Evolutionary conservation across 2,329 filamentous ascomycete species (phyloP).

Genomic region (Dothiorella sarmentorum): DNA sequence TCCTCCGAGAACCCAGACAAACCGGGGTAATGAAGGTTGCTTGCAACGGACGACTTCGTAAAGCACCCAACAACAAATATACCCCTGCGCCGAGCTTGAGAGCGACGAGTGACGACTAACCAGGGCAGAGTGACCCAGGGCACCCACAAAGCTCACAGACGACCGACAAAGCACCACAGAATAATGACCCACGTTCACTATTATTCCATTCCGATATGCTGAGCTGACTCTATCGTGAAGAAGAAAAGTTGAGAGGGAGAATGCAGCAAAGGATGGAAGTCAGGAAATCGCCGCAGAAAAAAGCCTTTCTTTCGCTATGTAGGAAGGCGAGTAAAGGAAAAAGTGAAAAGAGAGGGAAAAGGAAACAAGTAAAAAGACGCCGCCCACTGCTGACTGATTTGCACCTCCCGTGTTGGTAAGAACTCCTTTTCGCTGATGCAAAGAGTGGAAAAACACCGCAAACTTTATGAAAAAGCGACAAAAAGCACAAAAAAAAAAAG

Average conservation of each 20-base stretch:
- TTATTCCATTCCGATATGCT: neutral
- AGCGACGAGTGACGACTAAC: no score
- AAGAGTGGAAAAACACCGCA: neutral
- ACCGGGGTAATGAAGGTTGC: neutral
- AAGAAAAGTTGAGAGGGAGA: neutral
- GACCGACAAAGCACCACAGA: neutral
- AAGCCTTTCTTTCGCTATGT: neutral
- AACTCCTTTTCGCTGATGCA: conserved; percentile 15
- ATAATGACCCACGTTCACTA: neutral
- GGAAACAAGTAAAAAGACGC: neutral
- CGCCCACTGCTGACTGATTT: conserved; percentile 3
- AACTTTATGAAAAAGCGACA: neutral
- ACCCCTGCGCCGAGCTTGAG: neutral
- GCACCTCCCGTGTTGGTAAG: neutral
- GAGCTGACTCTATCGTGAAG: neutral
- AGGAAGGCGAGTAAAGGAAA: neutral
- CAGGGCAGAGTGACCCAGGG: no score
- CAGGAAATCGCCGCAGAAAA: no score
- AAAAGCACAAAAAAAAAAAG: neutral
- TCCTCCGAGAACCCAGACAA: no score
- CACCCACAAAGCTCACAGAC: neutral
- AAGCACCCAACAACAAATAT: neutral
- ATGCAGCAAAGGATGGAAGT: no score
- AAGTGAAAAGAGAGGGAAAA: neutral
- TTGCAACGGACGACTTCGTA: neutral